These are phyloP conservation scores for Apiosordaria backusii DNA, from an alignment of 495 filamentous ascomycete species.

Conservation along the genomic window DNA sequence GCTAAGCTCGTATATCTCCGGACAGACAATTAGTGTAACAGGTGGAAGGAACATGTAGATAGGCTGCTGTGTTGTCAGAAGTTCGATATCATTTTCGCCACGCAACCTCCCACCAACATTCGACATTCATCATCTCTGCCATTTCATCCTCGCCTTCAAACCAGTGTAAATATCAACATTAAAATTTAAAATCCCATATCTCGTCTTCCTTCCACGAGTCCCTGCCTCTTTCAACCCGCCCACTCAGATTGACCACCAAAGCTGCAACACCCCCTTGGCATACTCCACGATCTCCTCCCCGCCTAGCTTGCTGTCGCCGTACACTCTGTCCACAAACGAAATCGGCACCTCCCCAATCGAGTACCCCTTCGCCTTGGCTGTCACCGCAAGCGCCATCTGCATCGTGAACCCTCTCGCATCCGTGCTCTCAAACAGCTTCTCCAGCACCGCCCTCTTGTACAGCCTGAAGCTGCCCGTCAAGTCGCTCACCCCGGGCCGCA, in stretches of 20 bases:
- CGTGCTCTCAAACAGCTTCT: conserved; percentile 84
- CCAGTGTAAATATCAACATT: conserved; percentile 3
- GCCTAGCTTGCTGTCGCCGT: conserved; percentile 92
- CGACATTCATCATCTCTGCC: conserved; percentile 1
- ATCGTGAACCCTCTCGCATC: conserved; percentile 96
- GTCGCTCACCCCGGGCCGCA: conserved; percentile 93
- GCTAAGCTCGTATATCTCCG: conserved; percentile 74
- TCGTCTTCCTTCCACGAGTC: background rate
- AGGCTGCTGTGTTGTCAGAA: background rate
- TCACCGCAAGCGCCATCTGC: conserved; percentile 90
- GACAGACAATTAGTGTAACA: conserved; percentile 80
- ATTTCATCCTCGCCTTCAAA: background rate
- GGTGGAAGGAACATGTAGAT: conserved; percentile 76
- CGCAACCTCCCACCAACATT: background rate
- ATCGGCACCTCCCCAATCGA: conserved; percentile 92
- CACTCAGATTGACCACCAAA: conserved; percentile 66
- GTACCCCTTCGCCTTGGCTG: conserved; percentile 89
- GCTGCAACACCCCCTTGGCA: conserved; percentile 81
- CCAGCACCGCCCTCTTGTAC: conserved; percentile 85
- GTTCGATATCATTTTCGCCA: background rate
- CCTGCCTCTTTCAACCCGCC: background rate
- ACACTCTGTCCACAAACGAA: conserved; percentile 90
- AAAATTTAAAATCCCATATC: background rate
- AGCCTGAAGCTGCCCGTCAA: conserved; percentile 90
- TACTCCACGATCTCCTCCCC: conserved; percentile 98